Evolutionary conservation across 2,329 filamentous ascomycete genomes (phyloP), one percentile per base, ranked within the genome.

Genomic region (Nemania serpens): DNA sequence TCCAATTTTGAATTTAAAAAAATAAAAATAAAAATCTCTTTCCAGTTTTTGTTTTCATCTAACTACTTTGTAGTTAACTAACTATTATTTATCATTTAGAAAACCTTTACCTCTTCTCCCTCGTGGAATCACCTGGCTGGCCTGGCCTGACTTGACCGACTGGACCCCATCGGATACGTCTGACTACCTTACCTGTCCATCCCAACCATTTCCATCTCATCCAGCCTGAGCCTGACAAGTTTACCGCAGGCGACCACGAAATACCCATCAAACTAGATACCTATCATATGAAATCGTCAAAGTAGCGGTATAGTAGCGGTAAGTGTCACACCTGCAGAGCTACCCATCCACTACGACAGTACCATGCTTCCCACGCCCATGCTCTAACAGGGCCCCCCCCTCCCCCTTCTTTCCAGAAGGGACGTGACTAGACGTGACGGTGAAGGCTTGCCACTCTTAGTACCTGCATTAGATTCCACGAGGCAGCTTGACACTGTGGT

Each of bases 401-500:
- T 10, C 11, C 11, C 11, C 36, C 36, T 13, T 29, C 25, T 7
- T 9, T 12, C 45, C 29, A 13, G 10, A 53, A 58, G 33, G 41
- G 12, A 47, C n/a, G 17, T 20, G 29, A 22, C 47, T 33, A 41
- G 13, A 47, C 29, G 17, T 37, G 29, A 37, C 47, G 47, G 47
- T 49, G 47, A 49, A 48, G 18, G 49, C 57, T 50, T 39, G 57
- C 52, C 25, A 47, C 13, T 56, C 45, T 64, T 63, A 71, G 69
- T 71, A 71, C 70, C 70, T 71, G 70, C 70, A 71, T 71, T 71
- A 71, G 69, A 65, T 65, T 56, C 63, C 61, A 66, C 66, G 64
- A 68, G 59, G 63, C 65, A 59, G 65, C 62, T 66, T 59, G 55
- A 62, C 69, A 70, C 65, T 66, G 69, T 69, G 54, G 9, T 49